Conservation (phyloP, 176 grass and related monocot genomes). For the Luzula sylvatica region DNA sequence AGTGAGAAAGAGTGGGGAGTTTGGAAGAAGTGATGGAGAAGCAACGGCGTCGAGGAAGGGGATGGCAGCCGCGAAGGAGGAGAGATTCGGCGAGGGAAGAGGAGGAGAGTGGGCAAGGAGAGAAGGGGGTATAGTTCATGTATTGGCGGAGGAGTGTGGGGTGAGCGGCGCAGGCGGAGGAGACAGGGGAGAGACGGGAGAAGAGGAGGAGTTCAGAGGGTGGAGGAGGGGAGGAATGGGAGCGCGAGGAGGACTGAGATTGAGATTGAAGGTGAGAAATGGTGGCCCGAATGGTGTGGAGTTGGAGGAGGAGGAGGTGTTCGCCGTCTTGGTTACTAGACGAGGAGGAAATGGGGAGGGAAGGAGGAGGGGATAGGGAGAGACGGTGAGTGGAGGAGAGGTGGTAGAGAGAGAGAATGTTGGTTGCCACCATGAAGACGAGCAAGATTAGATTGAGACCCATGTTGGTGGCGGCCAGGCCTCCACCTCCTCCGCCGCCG, state of each 20-base stretch:
- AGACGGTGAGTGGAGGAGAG: slow-evolving; percentile 42
- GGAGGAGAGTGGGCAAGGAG: slow-evolving; percentile 44
- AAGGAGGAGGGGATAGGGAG: slow-evolving; percentile 21
- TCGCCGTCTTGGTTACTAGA: slow-evolving; percentile 9
- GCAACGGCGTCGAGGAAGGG: slow-evolving; percentile 27
- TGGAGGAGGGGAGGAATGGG: slow-evolving; percentile 37
- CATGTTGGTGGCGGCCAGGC: slow-evolving; percentile 16
- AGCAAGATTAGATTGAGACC: slow-evolving; percentile 59
- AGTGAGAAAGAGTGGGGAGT: slow-evolving; percentile 12
- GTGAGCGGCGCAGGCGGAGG: slow-evolving; percentile 22
- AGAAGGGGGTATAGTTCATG: slow-evolving; percentile 50
- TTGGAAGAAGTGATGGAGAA: slow-evolving; percentile 35
- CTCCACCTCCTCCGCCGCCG: background rate
- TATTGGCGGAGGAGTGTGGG: slow-evolving; percentile 39
- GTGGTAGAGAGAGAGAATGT: slow-evolving; percentile 87
- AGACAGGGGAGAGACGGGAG: slow-evolving; percentile 47
- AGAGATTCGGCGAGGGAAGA: slow-evolving; percentile 17
- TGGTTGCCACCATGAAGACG: slow-evolving; percentile 82
- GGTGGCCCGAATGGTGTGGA: slow-evolving; percentile 65
- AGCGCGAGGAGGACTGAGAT: slow-evolving; percentile 4
- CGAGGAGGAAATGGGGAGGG: slow-evolving; percentile 11
- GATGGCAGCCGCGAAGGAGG: slow-evolving; percentile 41
- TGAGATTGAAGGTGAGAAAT: slow-evolving; percentile 59
- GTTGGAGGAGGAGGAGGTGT: slow-evolving; percentile 65
- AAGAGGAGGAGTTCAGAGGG: slow-evolving; percentile 47